A percentile compares a stretch with the other conserved stretches of the same genome.
Conservation (phyloP, 495 filamentous ascomycete genomes). For the Penicillium canescens region DNA sequence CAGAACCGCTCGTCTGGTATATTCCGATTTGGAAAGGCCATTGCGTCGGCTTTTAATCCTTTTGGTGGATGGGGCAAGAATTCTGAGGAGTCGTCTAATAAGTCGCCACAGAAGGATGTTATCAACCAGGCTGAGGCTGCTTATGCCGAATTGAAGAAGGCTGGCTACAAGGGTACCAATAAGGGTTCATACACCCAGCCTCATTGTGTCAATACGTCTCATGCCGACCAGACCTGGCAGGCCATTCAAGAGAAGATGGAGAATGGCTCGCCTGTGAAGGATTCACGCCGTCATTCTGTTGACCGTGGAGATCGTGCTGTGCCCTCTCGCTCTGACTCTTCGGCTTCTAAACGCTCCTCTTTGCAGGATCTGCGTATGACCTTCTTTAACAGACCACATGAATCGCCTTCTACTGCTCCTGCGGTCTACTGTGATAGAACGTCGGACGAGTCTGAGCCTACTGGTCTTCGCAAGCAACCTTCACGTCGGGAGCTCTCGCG, state of each 20-base stretch:
- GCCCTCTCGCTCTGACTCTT: constrained; percentile 21
- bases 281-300: background rate
- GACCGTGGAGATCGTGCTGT: background rate
- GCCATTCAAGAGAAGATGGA: constrained; percentile 39
- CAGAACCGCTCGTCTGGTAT: constrained; percentile 46
- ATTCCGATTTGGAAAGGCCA: constrained; percentile 59
- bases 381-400: constrained; percentile 25
- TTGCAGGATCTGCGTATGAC: constrained; percentile 42
- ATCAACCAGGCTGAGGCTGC: constrained; percentile 53
- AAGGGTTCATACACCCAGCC: constrained; percentile 38
- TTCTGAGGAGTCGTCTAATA: constrained; percentile 24
- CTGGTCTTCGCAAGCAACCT: constrained; percentile 46
- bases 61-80: constrained; percentile 46
- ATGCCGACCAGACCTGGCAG: constrained; percentile 43
- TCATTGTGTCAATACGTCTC: constrained; percentile 17
- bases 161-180: constrained; percentile 52
- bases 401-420: constrained; percentile 6
- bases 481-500: constrained; percentile 62
- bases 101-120: constrained; percentile 35
- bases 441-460: constrained; percentile 30
- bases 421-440: constrained; percentile 20
- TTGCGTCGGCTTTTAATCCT: constrained; percentile 56
- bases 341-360: constrained; percentile 35
- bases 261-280: constrained; percentile 14
- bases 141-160: constrained; percentile 63